Conservation (phyloP, 2,329 filamentous ascomycete species). For the Pestalotiopsis sp. region DNA sequence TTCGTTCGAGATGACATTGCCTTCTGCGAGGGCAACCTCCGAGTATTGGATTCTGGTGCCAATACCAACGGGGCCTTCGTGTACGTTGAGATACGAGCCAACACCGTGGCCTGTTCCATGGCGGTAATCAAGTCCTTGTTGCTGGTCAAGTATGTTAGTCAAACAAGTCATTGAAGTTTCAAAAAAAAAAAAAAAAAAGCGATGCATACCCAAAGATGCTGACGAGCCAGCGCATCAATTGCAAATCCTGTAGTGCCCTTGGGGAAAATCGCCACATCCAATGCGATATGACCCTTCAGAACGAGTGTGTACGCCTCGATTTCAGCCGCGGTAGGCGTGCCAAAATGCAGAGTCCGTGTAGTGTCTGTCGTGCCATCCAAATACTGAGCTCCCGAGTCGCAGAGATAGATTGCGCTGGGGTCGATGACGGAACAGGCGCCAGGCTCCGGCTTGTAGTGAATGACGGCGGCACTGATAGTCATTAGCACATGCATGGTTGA, state of each 20-base stretch:
- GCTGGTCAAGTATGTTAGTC: slow-evolving; percentile 32
- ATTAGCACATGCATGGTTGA: slow-evolving; percentile 21
- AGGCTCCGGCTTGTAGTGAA: slow-evolving; percentile 89
- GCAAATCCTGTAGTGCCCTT: slow-evolving; percentile 95
- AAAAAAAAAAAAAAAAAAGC: not conserved
- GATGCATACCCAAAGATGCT: slow-evolving; percentile 78
- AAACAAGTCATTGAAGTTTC: slow-evolving; percentile 10
- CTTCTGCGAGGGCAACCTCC: slow-evolving; percentile 84
- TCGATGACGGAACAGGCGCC: slow-evolving; percentile 83
- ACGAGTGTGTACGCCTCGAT: slow-evolving; percentile 91
- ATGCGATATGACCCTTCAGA: slow-evolving; percentile 87
- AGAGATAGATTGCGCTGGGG: slow-evolving; percentile 84
- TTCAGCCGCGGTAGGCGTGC: slow-evolving; percentile 78
- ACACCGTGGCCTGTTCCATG: slow-evolving; percentile 97
- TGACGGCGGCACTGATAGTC: slow-evolving; percentile 68
- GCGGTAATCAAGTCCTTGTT: slow-evolving; percentile 86
- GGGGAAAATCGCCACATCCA: slow-evolving; percentile 85
- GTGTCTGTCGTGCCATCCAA: slow-evolving; percentile 95
- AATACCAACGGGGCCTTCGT: slow-evolving; percentile 95
- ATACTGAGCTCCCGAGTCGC: slow-evolving; percentile 97
- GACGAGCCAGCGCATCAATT: slow-evolving; percentile 82
- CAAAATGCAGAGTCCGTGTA: slow-evolving; percentile 91
- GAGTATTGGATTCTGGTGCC: slow-evolving; percentile 89
- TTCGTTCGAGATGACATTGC: slow-evolving; percentile 94
- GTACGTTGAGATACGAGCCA: slow-evolving; percentile 92